Evolutionary conservation across 2,329 filamentous ascomycete genomes (phyloP).

Genomic region (Ophiocordyceps australis): DNA sequence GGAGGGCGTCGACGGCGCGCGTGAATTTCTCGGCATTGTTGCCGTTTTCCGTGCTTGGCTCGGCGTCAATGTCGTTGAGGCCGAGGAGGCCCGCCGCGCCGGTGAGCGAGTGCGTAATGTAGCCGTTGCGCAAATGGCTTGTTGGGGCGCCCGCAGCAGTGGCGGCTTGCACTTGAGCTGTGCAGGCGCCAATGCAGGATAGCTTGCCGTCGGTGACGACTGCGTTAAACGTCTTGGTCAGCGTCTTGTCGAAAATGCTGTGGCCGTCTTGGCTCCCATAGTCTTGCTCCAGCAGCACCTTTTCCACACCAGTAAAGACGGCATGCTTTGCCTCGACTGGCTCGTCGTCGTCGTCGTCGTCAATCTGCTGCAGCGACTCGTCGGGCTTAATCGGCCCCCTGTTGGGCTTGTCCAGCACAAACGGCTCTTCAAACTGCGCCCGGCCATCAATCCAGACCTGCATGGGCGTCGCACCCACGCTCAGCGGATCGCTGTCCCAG

Average conservation of each 20-base stretch:
- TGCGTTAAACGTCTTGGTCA: conserved; percentile 21
- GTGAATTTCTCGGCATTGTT: conserved; percentile 27
- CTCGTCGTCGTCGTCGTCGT: conserved; percentile 24
- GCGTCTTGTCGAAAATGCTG: conserved; percentile 15
- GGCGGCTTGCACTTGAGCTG: conserved; percentile 20
- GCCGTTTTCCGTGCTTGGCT: conserved; percentile 34
- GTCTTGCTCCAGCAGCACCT: conserved; percentile 28
- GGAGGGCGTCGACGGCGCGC: conserved; percentile 37
- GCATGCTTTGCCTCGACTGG: conserved; percentile 18
- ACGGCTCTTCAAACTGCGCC: conserved; percentile 30
- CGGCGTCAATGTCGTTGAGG: conserved; percentile 43
- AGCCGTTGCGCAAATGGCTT: conserved; percentile 35
- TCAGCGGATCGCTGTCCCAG: conserved; percentile 45
- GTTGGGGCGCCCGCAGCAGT: conserved; percentile 13
- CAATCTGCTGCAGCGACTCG: conserved; percentile 18
- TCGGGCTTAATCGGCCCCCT: conserved; percentile 19
- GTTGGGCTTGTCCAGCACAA: conserved; percentile 33
- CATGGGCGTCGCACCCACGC: conserved; percentile 36
- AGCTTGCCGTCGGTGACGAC: conserved; percentile 34
- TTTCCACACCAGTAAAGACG: conserved; percentile 37
- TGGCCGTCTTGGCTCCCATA: too few relatives aligned
- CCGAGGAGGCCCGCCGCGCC: conserved; percentile 42
- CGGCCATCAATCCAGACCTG: conserved; percentile 48
- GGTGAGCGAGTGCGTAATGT: conserved; percentile 41
- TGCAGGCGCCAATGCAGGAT: conserved; percentile 35